These are phyloP conservation scores for Entomortierella lignicola DNA, from an alignment of 192 early-diverging fungal genomes.

Conservation along the genomic window DNA sequence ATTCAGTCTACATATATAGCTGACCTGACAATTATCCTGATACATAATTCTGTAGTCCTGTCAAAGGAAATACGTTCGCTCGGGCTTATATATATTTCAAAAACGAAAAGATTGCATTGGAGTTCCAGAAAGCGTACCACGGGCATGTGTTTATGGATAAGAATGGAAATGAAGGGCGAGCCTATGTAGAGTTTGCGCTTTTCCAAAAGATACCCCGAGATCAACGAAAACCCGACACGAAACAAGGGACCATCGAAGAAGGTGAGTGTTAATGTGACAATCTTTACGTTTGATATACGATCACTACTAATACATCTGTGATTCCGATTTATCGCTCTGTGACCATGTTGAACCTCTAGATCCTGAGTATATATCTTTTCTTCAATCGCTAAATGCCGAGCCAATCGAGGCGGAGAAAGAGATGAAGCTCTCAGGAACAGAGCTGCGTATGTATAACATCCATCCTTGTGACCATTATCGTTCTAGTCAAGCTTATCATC, in stretches of 20 bases:
- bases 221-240: slow-evolving; percentile 69
- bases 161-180: slow-evolving; percentile 75
- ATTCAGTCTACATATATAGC: no score
- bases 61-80: slow-evolving; percentile 77
- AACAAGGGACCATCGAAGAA: slow-evolving; percentile 81
- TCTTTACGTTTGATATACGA: background rate
- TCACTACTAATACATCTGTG: background rate
- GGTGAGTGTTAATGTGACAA: slow-evolving; percentile 49
- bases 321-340: background rate
- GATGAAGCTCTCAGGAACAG: slow-evolving; percentile 58
- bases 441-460: slow-evolving; percentile 61
- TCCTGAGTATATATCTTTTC: slow-evolving; percentile 79
- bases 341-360: slow-evolving; percentile 55
- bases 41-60: slow-evolving; percentile 61
- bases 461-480: slow-evolving; percentile 7
- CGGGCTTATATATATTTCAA: slow-evolving; percentile 84
- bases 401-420: slow-evolving; percentile 56
- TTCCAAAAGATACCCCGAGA: slow-evolving; percentile 80
- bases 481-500: slow-evolving; percentile 17
- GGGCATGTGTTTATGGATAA: slow-evolving; percentile 82
- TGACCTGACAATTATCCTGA: background rate
- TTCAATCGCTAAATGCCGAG: slow-evolving; percentile 73
- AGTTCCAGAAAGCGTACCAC: slow-evolving; percentile 81
- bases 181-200: slow-evolving; percentile 84
- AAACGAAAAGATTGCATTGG: slow-evolving; percentile 70